Evolutionary conservation across 176 grass and related monocot species (phyloP), one percentile per base, ranked within the genome.

Genomic region (Lolium perenne): DNA sequence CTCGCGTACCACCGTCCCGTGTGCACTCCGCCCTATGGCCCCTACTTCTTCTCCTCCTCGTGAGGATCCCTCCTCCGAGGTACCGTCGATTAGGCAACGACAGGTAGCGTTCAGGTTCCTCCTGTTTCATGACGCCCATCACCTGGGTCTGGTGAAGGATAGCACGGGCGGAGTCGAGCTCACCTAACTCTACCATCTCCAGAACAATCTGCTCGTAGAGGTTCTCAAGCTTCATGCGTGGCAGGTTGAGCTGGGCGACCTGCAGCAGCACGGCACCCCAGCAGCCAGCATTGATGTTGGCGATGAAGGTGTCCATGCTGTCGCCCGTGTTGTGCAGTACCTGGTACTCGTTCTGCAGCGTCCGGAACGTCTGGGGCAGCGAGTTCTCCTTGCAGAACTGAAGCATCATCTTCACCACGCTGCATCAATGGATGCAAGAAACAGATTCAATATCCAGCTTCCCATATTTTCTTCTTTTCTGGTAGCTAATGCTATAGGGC

Each of bases 41-140:
- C n/a, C n/a, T n/a, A n/a, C n/a, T n/a, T n/a, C n/a, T n/a, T n/a
- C n/a, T n/a, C n/a, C n/a, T n/a, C n/a, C n/a, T n/a, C n/a, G n/a
- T n/a, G n/a, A n/a, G n/a, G n/a, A n/a, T n/a, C n/a, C n/a, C n/a
- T n/a, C n/a, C n/a, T n/a, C n/a, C n/a, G n/a, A n/a, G n/a, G n/a
- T n/a, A n/a, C n/a, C n/a, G n/a, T n/a, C n/a, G n/a, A n/a, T n/a
- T n/a, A n/a, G n/a, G n/a, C n/a, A n/a, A n/a, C n/a, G n/a, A n/a
- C n/a, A 98, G 86, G 84, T 98, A 98, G 50, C 94, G 93, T 78
- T 98, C 94, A 1, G 97, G 97, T 85, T 98, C 94, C 84, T 95
- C 97, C 92, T 98, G 97, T 81, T 98, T 95, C 97, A 98, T 98
- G 20, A 98, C 78, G 35, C 97, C 97, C 97, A 98, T 98, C 67